Evolutionary conservation across 2,329 filamentous ascomycete species (phyloP).

Genomic region (Xylariomycetidae sp.): DNA sequence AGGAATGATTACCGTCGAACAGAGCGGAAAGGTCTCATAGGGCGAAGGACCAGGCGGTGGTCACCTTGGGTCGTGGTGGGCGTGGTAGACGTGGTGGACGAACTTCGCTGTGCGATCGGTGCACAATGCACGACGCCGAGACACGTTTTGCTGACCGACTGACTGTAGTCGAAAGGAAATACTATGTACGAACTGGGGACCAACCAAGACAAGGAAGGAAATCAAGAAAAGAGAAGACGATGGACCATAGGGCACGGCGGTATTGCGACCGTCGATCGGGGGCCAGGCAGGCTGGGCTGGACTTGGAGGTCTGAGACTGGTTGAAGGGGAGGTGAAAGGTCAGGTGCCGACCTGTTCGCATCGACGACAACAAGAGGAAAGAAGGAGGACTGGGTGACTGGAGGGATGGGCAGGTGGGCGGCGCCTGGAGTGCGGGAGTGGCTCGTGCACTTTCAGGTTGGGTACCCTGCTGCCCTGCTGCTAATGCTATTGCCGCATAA

Average conservation of each 20-base stretch:
- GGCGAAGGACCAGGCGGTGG: constrained; percentile 5
- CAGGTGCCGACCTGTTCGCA: constrained; percentile 6
- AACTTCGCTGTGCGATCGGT: no score
- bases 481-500: no score
- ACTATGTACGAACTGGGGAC: constrained; percentile 14
- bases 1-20: constrained; percentile 9
- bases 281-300: constrained; percentile 12
- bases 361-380: no score
- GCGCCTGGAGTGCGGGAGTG: not conserved
- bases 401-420: no score
- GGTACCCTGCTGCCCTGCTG: no score
- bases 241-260: constrained; percentile 19
- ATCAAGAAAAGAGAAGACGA: constrained; percentile 10
- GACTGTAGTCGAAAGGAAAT: constrained; percentile 12
- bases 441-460: no score
- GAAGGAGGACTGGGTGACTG: no score
- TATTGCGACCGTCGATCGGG: constrained; percentile 20
- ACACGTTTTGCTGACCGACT: constrained; percentile 7
- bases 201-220: constrained; percentile 16
- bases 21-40: constrained; percentile 10
- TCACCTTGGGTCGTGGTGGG: constrained; percentile 14
- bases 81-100: no score
- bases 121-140: constrained; percentile 7
- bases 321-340: constrained; percentile 10
- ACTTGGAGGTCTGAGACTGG: constrained; percentile 14